phyloP scores from a whole-genome alignment of 805 yeast genomes.

The Ogataea pilisensis region DNA sequence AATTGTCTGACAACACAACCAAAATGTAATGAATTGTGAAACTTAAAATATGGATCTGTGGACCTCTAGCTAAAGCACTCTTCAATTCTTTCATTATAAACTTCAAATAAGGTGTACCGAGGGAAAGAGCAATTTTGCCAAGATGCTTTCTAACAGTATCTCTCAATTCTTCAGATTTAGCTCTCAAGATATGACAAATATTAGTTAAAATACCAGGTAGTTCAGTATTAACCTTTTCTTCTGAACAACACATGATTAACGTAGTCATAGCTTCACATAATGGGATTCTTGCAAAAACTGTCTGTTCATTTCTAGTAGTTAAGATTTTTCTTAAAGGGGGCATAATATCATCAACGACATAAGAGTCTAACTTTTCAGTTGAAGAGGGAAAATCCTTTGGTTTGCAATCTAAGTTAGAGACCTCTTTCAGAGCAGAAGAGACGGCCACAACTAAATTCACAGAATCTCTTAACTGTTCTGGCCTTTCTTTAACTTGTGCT shows the following conservation, averaged over 20 bases:
- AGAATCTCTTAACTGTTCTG: slow-evolving; percentile 47
- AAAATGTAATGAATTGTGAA: slow-evolving; percentile 77
- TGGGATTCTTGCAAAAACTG: slow-evolving; percentile 69
- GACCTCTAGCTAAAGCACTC: slow-evolving; percentile 78
- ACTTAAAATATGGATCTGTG: slow-evolving; percentile 90
- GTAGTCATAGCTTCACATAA: slow-evolving; percentile 76
- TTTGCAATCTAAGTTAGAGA: slow-evolving; percentile 4
- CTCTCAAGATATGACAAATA: slow-evolving; percentile 83
- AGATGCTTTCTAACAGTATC: slow-evolving; percentile 79
- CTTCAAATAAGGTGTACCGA: slow-evolving; percentile 71
- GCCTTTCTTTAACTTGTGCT: slow-evolving; percentile 24
- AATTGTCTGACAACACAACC: slow-evolving; percentile 38
- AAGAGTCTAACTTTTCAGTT: slow-evolving; percentile 36
- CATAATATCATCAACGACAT: slow-evolving; percentile 53
- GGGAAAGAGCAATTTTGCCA: slow-evolving; percentile 53
- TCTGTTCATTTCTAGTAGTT: slow-evolving; percentile 69
- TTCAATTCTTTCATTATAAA: slow-evolving; percentile 77
- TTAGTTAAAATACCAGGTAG: slow-evolving; percentile 82
- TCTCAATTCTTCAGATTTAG: slow-evolving; percentile 82
- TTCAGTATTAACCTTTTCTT: slow-evolving; percentile 48
- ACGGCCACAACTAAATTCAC: slow-evolving; percentile 56
- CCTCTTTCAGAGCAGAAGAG: slow-evolving; percentile 39
- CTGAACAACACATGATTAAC: slow-evolving; percentile 57
- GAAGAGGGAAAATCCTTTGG: slow-evolving; percentile 34
- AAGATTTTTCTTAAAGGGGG: slow-evolving; percentile 61